A percentile compares a stretch with the other conserved stretches of the same genome.
phyloP scores from a whole-genome alignment of 2,329 filamentous ascomycete genomes.

The Aspergillus tubingensis region DNA sequence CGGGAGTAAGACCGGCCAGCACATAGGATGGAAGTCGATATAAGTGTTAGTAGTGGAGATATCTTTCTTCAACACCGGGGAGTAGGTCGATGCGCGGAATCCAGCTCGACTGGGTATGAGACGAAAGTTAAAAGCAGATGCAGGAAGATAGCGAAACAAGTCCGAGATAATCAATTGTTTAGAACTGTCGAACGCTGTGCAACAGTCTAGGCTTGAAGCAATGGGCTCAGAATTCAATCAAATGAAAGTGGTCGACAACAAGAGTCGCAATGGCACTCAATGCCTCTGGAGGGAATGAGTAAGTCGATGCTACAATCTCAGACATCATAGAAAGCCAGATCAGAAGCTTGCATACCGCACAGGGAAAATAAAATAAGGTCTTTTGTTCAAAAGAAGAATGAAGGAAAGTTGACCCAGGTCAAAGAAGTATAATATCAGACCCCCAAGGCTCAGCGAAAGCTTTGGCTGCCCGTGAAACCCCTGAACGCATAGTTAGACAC shows the following conservation, averaged over 20 bases:
- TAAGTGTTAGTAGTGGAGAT: not conserved
- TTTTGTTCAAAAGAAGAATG: conserved; percentile 21
- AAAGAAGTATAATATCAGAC: conserved; percentile 30
- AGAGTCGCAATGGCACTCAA: conserved; percentile 33
- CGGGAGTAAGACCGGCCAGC: not conserved
- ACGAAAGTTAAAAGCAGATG: conserved; percentile 1
- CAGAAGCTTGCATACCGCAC: conserved; percentile 22
- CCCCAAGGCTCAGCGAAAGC: conserved; percentile 23
- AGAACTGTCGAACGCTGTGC: not conserved
- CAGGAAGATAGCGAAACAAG: too few species aligned
- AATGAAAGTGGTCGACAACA: conserved; percentile 23
- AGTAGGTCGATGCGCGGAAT: not conserved
- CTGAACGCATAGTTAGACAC: conserved; percentile 11
- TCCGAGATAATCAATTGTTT: conserved; percentile 6
- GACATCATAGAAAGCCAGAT: conserved; percentile 4
- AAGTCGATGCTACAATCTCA: conserved; percentile 10
- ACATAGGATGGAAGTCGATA: conserved; percentile 5
- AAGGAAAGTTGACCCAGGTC: conserved; percentile 20
- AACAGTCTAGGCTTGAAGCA: not conserved
- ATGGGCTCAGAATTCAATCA: conserved; percentile 1
- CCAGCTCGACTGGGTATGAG: conserved; percentile 16
- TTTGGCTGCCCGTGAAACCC: conserved; percentile 15
- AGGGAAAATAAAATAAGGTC: conserved; percentile 3
- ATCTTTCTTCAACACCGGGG: not conserved
- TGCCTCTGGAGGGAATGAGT: conserved; percentile 27